phyloP scores from a whole-genome alignment of 495 filamentous ascomycete species.

The Bryoglossum gracile region DNA sequence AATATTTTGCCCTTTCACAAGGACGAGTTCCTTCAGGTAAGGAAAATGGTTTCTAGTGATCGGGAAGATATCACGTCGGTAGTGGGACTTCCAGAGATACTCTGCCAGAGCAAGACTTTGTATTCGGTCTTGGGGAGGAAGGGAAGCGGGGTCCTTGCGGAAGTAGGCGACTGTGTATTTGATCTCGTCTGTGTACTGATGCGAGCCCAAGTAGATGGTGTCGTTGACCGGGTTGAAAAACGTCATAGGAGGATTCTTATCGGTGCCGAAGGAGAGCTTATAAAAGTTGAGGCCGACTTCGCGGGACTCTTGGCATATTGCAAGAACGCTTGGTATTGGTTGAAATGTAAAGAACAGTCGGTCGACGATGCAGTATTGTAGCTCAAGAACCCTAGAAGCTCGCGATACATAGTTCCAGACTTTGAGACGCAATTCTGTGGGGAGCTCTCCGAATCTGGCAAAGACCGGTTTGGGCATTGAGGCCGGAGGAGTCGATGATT shows the following conservation, averaged over 20 bases:
- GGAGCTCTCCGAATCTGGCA: constrained; percentile 3
- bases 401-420: constrained; percentile 2
- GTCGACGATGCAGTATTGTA: constrained; percentile 1
- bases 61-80: not conserved
- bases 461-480: constrained; percentile 1
- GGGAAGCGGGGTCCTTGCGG: not conserved
- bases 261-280: constrained; percentile 5
- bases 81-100: constrained; percentile 1
- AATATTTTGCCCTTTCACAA: not conserved
- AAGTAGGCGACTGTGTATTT: constrained; percentile 1
- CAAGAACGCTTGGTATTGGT: not conserved
- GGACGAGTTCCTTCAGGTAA: constrained; percentile 5
- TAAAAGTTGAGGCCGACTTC: not conserved
- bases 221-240: constrained; percentile 10
- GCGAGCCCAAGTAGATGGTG: constrained; percentile 8
- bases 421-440: constrained; percentile 11
- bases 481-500: too few relatives aligned
- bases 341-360: constrained; percentile 3
- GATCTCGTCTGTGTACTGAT: constrained; percentile 6
- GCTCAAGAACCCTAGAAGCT: not conserved
- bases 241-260: not conserved
- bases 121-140: not conserved
- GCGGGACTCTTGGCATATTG: constrained; percentile 2
- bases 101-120: constrained; percentile 9
- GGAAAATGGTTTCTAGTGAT: not conserved